Evolutionary conservation across 2,329 filamentous ascomycete genomes (phyloP), one percentile per base, ranked within the genome.

Genomic region (Trichoderma oligosporum): DNA sequence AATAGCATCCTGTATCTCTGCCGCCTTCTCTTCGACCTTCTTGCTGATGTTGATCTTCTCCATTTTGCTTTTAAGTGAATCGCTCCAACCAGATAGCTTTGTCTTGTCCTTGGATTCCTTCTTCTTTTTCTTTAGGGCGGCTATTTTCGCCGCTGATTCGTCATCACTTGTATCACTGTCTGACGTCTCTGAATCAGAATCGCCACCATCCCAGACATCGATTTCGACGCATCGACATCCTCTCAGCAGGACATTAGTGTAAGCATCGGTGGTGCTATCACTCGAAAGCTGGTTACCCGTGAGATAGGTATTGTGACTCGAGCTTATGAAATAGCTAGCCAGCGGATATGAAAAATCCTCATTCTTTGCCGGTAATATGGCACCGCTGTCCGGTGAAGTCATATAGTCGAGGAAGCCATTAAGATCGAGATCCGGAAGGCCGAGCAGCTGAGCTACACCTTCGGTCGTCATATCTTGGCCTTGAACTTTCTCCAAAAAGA

Each of bases 301-400:
- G 20, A 97, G 82, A 65, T 97, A 97, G 0, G 92, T 97, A 73
- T 97, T 97, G 78, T 97, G 92, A 57, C 91, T 96, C 65, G 90
- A 96, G 61, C 87, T 95, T 69, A 97, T 90, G 73, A 91, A 96
- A 73, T 97, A 97, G 73, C 91, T 91, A 59, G 91, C 88, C 61
- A 97, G 75, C 0, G 92, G 92, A 66, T 85, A 87, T 51, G 90
- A 83, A 56, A 94, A 80, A 56, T 84, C 80, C 55, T 76, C 68
- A 2, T 72, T 61, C 22, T 66, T 64, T 18, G 70, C 70, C 2
- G 77, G 76, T 1, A 71, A 73, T 16, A 74, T 71, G 33, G 73
- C 71, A 39, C 76, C 73, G 56, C 75, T 72, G 11, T 75, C 73
- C 3, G 74, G 60, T 24, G 81, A 83, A 3, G 76, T 77, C 78